Percentiles rank a stretch among this genome's conserved stretches.
phyloP scores from a whole-genome alignment of 2,329 filamentous ascomycete species.

The Colletotrichum theobromicola region DNA sequence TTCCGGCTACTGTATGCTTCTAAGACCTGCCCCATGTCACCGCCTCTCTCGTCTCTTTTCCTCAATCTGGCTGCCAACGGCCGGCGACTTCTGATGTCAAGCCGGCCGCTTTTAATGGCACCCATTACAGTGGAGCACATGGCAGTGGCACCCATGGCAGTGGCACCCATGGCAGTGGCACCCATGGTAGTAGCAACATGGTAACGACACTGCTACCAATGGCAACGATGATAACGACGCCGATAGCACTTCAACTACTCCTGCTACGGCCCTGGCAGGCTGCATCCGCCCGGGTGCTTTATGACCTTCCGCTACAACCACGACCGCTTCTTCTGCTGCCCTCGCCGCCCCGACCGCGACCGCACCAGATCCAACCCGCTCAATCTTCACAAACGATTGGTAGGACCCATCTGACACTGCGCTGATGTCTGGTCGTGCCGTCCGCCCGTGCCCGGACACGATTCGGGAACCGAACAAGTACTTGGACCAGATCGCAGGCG shows the following conservation, averaged over 20 bases:
- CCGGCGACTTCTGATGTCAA: neutral
- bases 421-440: neutral
- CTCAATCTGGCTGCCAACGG: neutral
- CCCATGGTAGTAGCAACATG: too few relatives aligned
- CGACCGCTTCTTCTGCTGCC: neutral
- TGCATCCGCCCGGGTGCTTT: neutral
- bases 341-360: neutral
- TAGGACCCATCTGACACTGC: neutral
- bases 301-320: neutral
- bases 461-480: neutral
- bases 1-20: neutral
- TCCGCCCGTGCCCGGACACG: neutral
- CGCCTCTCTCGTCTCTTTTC: neutral
- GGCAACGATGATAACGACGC: too few relatives aligned
- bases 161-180: too few relatives aligned
- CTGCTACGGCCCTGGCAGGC: neutral
- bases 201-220: too few relatives aligned
- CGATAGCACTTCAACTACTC: neutral
- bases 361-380: neutral
- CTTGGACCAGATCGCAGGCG: neutral
- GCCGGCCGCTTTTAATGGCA: neutral
- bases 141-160: too few relatives aligned
- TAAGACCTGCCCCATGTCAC: neutral
- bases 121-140: too few relatives aligned
- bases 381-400: too few relatives aligned